Base-by-base conservation (phyloP, 1,284 basidiomycete genomes). In the Ustilago loliicola region DNA sequence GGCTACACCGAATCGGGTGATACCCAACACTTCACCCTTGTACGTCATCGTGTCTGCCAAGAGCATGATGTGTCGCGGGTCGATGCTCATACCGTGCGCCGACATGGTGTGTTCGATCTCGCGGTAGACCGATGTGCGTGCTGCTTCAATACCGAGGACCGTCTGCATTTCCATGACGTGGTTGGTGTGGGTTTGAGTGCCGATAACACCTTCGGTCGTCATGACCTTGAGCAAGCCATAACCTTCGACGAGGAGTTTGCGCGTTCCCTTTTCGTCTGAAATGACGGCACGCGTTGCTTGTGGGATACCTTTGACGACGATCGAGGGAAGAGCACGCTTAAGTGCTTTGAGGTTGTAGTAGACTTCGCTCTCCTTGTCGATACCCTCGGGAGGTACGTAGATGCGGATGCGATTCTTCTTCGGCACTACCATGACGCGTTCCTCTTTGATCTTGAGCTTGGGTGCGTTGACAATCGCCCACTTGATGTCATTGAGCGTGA, bases 21-120 rank as follows among this genome's bases (percentile, higher is more conserved):
- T 99, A 64, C 97, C 97, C 62, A 99, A 89, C 7, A 99, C 95
- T 87, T 99, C 96, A 62, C 97, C 97, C 91, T 99, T 99, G 89
- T 98, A 98, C 36, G 92, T 92, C 97, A 99, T 99, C 71, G 98
- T 95, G 87, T 99, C 97, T 54, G 96, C 97, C 13, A 99, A 90
- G 58, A 99, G 88, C 95, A 98, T 98, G 83, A 99, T 94, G 88
- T 99, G 97, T 64, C 97, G 93, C 67, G 96, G 96, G 87, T 99
- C 97, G 83, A 99, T 98, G 71, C 92, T 95, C 94, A 99, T 96
- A 81, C 96, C 95, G 88, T 99, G 97, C 61, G 92, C 93, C 77
- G 91, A 91, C 97, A 99, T 99, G 13, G 95, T 99, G 85, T 93
- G 93, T 87, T 98, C 93, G 82, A 99, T 87, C 66, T 99, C 95